These are phyloP conservation scores for Pseudopediastrum boryanum DNA, from an alignment of 139 green algal genomes.

Conservation along the genomic window DNA sequence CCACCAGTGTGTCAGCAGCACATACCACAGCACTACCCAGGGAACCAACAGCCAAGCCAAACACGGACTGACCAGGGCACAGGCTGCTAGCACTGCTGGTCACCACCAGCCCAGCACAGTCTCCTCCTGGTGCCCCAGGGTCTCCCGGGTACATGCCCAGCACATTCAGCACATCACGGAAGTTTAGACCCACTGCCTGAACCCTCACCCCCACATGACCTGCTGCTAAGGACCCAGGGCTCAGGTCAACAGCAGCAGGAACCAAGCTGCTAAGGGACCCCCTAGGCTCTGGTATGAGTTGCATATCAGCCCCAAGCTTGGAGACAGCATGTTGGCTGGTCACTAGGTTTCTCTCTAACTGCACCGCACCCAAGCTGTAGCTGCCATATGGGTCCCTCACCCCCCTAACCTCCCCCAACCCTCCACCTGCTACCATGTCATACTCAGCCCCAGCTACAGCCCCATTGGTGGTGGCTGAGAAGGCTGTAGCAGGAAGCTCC, in stretches of 20 bases:
- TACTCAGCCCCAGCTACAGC: too few species aligned
- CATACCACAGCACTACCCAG: slow-evolving; percentile 72
- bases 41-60: slow-evolving; percentile 78
- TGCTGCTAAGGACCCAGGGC: neutral
- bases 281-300: slow-evolving; percentile 54
- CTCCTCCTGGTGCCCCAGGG: slow-evolving; percentile 72
- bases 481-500: slow-evolving; percentile 22
- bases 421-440: too few species aligned
- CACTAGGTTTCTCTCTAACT: too few species aligned
- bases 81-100: slow-evolving; percentile 2
- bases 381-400: too few species aligned
- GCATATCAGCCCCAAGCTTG: too few species aligned
- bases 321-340: too few species aligned
- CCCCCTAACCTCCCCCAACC: too few species aligned
- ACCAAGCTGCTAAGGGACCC: slow-evolving; percentile 59
- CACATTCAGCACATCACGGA: slow-evolving; percentile 74
- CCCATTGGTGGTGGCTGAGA: neutral
- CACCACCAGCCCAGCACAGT: slow-evolving; percentile 73
- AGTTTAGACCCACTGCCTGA: slow-evolving; percentile 85
- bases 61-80: slow-evolving; percentile 67
- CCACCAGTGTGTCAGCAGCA: slow-evolving; percentile 56
- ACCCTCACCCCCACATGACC: slow-evolving; percentile 66
- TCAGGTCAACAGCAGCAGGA: slow-evolving; percentile 33
- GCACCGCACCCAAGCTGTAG: too few species aligned
- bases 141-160: slow-evolving; percentile 90